Conservation (phyloP, 2,329 filamentous ascomycete species). For the Ilyonectria mors-panacis region DNA sequence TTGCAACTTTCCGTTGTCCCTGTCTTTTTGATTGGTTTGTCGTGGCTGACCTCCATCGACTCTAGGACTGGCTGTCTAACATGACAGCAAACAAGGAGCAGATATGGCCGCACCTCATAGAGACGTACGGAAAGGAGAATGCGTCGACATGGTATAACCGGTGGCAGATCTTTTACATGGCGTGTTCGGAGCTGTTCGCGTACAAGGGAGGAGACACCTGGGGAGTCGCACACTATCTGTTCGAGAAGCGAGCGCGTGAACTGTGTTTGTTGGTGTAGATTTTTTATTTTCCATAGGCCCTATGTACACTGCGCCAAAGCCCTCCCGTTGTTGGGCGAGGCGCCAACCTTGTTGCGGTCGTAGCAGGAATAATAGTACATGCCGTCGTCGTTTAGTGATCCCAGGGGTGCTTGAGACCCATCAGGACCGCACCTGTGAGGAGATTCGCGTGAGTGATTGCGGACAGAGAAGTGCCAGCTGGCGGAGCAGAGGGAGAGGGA, state of each 20-base stretch:
- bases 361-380: constrained; percentile 33
- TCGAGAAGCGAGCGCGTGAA: constrained; percentile 66
- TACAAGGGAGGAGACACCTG: constrained; percentile 76
- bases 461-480: background rate
- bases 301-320: constrained; percentile 41
- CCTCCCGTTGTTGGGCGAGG: constrained; percentile 15
- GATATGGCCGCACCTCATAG: constrained; percentile 75
- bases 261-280: background rate
- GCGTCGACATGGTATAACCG: constrained; percentile 76
- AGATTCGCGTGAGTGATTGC: constrained; percentile 30
- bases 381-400: constrained; percentile 76
- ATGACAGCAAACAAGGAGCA: constrained; percentile 71
- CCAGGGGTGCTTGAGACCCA: constrained; percentile 98
- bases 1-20: background rate
- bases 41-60: background rate
- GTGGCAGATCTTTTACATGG: constrained; percentile 82
- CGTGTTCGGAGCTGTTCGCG: constrained; percentile 78
- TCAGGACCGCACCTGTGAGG: constrained; percentile 75
- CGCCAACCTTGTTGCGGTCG: constrained; percentile 27
- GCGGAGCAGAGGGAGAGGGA: background rate
- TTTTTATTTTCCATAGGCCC: constrained; percentile 19
- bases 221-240: constrained; percentile 78
- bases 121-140: constrained; percentile 75
- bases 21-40: background rate
- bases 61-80: constrained; percentile 72